Evolutionary conservation across 2,329 filamentous ascomycete genomes (phyloP), one percentile per base, ranked within the genome.

Genomic region (Neobulgaria alba): DNA sequence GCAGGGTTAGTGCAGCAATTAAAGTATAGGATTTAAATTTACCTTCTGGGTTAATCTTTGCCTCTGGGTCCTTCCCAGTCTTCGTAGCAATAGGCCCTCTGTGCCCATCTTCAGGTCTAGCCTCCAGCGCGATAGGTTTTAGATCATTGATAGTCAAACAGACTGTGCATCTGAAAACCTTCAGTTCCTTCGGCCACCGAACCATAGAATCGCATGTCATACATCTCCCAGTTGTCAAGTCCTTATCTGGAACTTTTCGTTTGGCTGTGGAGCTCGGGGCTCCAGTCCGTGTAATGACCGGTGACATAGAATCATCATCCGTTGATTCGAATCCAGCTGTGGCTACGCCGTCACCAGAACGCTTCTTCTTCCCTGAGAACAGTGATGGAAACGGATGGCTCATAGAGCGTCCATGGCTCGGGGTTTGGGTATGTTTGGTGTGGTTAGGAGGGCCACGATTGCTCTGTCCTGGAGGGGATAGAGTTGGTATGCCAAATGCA

Each of bases 61-160:
- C 20, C 16, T 43, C 45, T 29, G 47, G 23, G 42, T 42, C 33
- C 34, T 44, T 45, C 4, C 43, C 46, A 37, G 50, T 34, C 38
- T 48, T 56, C 10, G 26, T 35, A 26, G 36, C 15, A 29, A 43
- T 45, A 23, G 51, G 46, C 26, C 37, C 36, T 33, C 46, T 50
- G 39, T 53, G 43, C 34, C 46, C 50, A 49, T 56, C 57, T 32
- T 45, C 52, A 46, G 40, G 49, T 46, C 45, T 54, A 30, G 47
- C 54, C 45, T 54, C 53, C 36, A 54, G 32, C 8, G 41, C 29
- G 47, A 60, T 42, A 31, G 71, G 70, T 45, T 73, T 69, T 38
- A 94, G 62, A 58, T 94, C 87, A 58, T 93, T 94, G 57, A 95
- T 79, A 14, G 84, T 92, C 54, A 85, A 67, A 61, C 88, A 95